A percentile compares a stretch with the other conserved stretches of the same genome.
These are phyloP conservation scores for Podosphaera xanthii DNA, from an alignment of 2,329 filamentous ascomycete genomes.

Conservation along the genomic window DNA sequence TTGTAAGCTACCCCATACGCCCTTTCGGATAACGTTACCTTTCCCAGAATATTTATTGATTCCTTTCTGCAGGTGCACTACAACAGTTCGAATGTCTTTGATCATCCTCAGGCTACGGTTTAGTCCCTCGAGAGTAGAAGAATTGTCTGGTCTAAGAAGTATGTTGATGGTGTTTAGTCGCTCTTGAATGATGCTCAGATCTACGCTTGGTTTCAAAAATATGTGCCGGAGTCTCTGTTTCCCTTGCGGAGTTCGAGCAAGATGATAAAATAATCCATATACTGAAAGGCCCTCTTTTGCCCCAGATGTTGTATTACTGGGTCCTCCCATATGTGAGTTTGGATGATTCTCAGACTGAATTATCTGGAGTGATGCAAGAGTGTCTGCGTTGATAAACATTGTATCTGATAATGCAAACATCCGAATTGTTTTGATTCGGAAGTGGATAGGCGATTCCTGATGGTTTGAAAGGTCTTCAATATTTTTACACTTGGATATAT, in stretches of 20 bases:
- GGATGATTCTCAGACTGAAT: conserved; percentile 65
- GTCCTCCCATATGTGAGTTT: conserved; percentile 54
- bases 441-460: conserved; percentile 26
- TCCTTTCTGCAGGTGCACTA: conserved; percentile 56
- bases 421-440: conserved; percentile 39
- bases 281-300: conserved; percentile 66
- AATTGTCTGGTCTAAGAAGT: conserved; percentile 47
- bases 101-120: conserved; percentile 42
- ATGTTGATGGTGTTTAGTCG: conserved; percentile 47
- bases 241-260: conserved; percentile 62
- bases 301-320: conserved; percentile 33
- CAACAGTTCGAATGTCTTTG: conserved; percentile 48
- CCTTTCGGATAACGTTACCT: conserved; percentile 29
- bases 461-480: conserved; percentile 39
- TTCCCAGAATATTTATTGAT: conserved; percentile 27
- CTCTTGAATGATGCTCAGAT: conserved; percentile 43
- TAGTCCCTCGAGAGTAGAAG: conserved; percentile 29
- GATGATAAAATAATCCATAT: conserved; percentile 56
- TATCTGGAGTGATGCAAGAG: conserved; percentile 64
- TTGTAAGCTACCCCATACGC: conserved; percentile 49
- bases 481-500: conserved; percentile 46
- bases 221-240: conserved; percentile 49
- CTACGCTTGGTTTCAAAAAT: conserved; percentile 56
- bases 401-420: conserved; percentile 46
- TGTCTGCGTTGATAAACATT: conserved; percentile 67